Conservation (phyloP, 257 asterid genomes). For the Primulina huaijiensis region DNA sequence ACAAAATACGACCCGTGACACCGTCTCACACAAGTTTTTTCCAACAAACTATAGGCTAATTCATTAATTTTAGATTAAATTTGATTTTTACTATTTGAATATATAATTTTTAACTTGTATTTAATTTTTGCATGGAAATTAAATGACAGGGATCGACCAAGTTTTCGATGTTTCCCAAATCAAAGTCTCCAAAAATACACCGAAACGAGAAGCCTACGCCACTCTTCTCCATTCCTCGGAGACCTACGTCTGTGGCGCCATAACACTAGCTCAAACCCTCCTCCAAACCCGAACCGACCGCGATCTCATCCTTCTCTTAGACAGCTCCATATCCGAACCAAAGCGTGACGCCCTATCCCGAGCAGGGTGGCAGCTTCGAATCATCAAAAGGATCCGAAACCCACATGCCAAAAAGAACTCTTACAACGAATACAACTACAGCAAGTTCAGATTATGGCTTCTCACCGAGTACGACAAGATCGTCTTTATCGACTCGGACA, state of each 20-base stretch:
- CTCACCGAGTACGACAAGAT: constrained; percentile 37
- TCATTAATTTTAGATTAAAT: no score
- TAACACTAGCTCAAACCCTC: constrained; percentile 50
- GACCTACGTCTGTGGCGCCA: constrained; percentile 52
- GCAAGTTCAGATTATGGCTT: constrained; percentile 45
- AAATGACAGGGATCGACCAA: constrained; percentile 29
- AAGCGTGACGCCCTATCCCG: constrained; percentile 25
- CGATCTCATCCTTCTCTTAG: constrained; percentile 50
- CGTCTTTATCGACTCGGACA: constrained; percentile 38
- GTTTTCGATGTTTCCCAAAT: constrained; percentile 1
- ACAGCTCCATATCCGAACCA: constrained; percentile 31
- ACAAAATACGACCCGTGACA: no score
- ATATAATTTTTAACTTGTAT: no score
- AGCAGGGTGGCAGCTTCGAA: constrained; percentile 39
- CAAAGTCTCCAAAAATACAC: background rate
- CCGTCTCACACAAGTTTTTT: no score
- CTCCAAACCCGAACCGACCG: constrained; percentile 46
- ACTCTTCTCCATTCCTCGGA: constrained; percentile 51
- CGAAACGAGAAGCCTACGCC: constrained; percentile 47
- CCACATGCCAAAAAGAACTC: constrained; percentile 32
- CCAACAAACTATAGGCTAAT: no score
- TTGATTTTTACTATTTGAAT: no score
- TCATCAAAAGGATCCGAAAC: constrained; percentile 37
- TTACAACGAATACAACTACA: constrained; percentile 41
- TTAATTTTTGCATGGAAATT: background rate